Evolutionary conservation across 805 yeast species (phyloP).

Genomic region (Candida sanyiensis): DNA sequence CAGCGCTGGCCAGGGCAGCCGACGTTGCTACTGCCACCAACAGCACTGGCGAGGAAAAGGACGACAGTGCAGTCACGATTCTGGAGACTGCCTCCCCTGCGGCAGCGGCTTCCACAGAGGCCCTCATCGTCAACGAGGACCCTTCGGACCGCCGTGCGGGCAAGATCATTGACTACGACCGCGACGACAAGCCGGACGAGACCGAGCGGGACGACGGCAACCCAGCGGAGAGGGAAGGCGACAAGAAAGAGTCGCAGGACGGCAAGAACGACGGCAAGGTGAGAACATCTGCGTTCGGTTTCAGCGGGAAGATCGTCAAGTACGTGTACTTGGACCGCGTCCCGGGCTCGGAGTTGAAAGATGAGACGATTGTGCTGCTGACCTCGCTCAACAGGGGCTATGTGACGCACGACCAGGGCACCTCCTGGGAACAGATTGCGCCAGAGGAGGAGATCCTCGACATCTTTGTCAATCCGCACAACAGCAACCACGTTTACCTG

Average conservation of each 20-base stretch:
- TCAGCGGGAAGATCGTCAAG: conserved; percentile 48
- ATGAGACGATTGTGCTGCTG: conserved; percentile 60
- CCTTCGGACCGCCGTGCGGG: conserved; percentile 4
- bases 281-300: conserved; percentile 32
- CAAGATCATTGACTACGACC: conserved; percentile 23
- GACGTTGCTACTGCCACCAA: conserved; percentile 1
- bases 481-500: conserved; percentile 41
- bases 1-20: conserved; percentile 2
- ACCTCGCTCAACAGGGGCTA: conserved; percentile 48
- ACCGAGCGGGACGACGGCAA: conserved; percentile 21
- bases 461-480: conserved; percentile 57
- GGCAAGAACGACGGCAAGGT: conserved; percentile 33
- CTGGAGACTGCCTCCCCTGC: not conserved
- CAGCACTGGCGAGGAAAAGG: not conserved
- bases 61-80: not conserved
- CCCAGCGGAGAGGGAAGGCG: conserved; percentile 31
- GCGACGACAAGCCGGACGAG: conserved; percentile 28
- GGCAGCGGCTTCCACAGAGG: not conserved
- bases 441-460: conserved; percentile 40
- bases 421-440: conserved; percentile 26
- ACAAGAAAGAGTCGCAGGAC: conserved; percentile 28
- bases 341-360: conserved; percentile 35
- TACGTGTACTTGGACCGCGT: conserved; percentile 53
- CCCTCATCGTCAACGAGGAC: conserved; percentile 1
- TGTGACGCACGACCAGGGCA: conserved; percentile 54